Base-by-base conservation (phyloP, 768 basidiomycete species). In the Amanita fuliginea region DNA sequence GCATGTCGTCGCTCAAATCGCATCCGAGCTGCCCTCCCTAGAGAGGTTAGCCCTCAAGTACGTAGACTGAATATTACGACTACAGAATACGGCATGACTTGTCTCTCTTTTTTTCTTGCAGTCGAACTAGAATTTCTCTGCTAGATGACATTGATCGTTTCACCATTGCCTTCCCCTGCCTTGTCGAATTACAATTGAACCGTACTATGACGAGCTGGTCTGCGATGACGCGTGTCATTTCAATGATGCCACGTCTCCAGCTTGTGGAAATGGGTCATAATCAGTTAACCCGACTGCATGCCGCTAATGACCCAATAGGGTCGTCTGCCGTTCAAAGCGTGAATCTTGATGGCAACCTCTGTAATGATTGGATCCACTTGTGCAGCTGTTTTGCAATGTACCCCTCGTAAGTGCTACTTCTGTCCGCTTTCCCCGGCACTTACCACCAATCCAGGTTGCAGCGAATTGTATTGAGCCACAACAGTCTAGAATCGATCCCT, bases 21-120 rank as follows among this genome's bases (percentile, higher is more conserved):
- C 75, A 9, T 57, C 58, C 9, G 81, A 83, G 57, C 67, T 97
- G 3, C 77, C 75, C 8, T 59, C 58, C 4, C 73, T 97, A 9
- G 71, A 78, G 51, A 71, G 76, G 36, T 70, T 98, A 33, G 70
- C 79, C 24, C 65, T 97, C 56, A 95, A 92, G 94, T 96, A 55
- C 62, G 85, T 60, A 16, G 47, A 40, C 11, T 46, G 19, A 47
- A 41, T 54, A 14, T 49, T 49, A 39, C 42, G 41, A 51, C 39
- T 37, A 36, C 49, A 47, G 47, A 48, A 47, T 35, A 52, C 49
- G 52, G 57, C 47, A 55, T 49, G 44, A 53, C 22, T 51, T 36
- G 53, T 53, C 45, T 53, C 45, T 52, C 3, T 28, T 28, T 28
- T 8, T 52, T 36, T 53, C 53, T 47, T 52, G 43, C 61, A 92